Conservation (phyloP, 2,329 filamentous ascomycete genomes). For the Neonectria coccinea region DNA sequence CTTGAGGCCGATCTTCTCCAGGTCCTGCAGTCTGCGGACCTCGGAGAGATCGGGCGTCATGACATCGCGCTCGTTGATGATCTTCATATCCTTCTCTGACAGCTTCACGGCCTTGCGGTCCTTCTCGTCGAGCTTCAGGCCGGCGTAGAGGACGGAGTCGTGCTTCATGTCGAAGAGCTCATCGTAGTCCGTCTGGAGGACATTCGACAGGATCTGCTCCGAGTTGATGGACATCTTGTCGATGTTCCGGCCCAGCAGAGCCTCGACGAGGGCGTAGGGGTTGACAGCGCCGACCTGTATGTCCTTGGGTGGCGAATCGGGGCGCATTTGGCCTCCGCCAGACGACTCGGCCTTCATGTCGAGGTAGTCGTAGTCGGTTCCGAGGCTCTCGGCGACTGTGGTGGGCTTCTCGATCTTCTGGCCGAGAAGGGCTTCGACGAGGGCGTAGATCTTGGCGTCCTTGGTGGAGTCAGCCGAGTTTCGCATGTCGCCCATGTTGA, state of each 20-base stretch:
- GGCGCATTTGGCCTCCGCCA: conserved; percentile 32
- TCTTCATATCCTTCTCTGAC: conserved; percentile 54
- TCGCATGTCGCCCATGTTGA: conserved; percentile 37
- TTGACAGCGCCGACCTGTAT: conserved; percentile 56
- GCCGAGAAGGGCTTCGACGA: conserved; percentile 55
- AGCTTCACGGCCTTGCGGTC: conserved; percentile 53
- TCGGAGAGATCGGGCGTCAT: conserved; percentile 57
- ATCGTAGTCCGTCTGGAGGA: conserved; percentile 60
- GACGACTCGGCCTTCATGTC: conserved; percentile 42
- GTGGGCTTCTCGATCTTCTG: conserved; percentile 47
- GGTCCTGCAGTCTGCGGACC: conserved; percentile 53
- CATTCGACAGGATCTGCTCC: conserved; percentile 53
- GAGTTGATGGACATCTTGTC: conserved; percentile 52
- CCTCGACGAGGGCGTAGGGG: conserved; percentile 59
- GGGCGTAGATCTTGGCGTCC: conserved; percentile 44
- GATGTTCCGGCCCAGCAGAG: conserved; percentile 56
- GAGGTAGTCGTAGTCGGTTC: conserved; percentile 52
- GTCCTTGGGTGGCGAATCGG: conserved; percentile 54
- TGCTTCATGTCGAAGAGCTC: conserved; percentile 61
- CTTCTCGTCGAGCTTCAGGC: conserved; percentile 55
- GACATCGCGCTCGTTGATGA: conserved; percentile 56
- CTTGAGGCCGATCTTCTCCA: conserved; percentile 55
- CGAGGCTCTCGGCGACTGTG: conserved; percentile 41
- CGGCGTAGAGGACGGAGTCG: conserved; percentile 56
- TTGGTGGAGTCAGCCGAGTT: conserved; percentile 21